Base-by-base conservation (phyloP, 2,329 filamentous ascomycete genomes). In the Tothia fuscella region DNA sequence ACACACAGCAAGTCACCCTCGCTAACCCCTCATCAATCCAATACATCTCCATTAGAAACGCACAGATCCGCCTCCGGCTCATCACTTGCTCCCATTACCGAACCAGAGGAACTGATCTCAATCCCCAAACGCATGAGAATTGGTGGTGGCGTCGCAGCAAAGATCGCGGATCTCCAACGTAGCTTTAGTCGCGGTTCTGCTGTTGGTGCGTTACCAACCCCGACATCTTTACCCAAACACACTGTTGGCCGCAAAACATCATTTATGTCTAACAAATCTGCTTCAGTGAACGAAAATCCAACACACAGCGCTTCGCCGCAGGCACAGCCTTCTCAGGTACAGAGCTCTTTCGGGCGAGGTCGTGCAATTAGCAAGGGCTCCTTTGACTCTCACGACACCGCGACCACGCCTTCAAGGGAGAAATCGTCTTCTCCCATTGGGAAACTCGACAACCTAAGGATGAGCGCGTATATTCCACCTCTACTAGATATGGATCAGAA, bases 91-190 rank as follows among this genome's bases (percentile, higher is more conserved):
- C 26, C 26, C 26, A 10, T 14, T 29, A 10, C 26, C 26, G 10
- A 10, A 29, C 26, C 10, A 10, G 10, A 10, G 13, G 38, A 32
- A 12, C 20, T n/a, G 10, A 40, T 43, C 10, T 16, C 33, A 5
- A 33, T 43, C 4, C 25, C 14, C 14, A 43, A 43, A 25, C 26
- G 21, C 12, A 20, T 14, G 4, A 38, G 21, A 12, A 6, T 38
- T 6, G 36, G 29, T 10, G 25, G 20, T 12, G 36, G 36, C 3
- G 31, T 44, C 3, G 42, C 42, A 2, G 14, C 36, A 13, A 38
- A 39, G n/a, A 44, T 44, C 16, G 42, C 34, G 4, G 42, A 38
- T 24, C 29, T 44, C 4, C 42, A 44, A 19, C 42, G 42, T 17
- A 44, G 25, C 16, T 44, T 44, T 21, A 31, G 25, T n/a, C 34